A percentile compares a stretch with the other conserved stretches of the same genome.
phyloP scores from a whole-genome alignment of 257 asterid species.

The Przewalskia tangutica region DNA sequence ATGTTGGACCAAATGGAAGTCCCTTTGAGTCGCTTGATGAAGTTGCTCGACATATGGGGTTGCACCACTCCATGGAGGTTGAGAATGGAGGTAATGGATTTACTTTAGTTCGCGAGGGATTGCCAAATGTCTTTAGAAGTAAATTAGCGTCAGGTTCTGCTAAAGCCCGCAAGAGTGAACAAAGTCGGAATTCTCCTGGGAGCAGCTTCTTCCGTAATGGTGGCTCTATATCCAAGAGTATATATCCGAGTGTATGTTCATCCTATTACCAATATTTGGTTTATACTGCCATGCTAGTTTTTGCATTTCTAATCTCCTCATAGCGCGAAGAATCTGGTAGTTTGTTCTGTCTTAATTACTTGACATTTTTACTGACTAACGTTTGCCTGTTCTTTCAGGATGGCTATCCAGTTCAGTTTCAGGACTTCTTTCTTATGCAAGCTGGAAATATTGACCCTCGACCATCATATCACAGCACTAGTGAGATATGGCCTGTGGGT shows the following conservation, averaged over 20 bases:
- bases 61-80: constrained; percentile 26
- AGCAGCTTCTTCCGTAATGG: constrained; percentile 24
- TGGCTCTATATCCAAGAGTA: not conserved
- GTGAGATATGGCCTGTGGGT: constrained; percentile 91
- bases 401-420: constrained; percentile 77
- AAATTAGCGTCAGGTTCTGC: constrained; percentile 34
- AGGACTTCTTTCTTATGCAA: constrained; percentile 72
- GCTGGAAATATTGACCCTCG: constrained; percentile 68
- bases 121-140: constrained; percentile 19
- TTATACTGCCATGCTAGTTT: not conserved
- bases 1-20: constrained; percentile 63
- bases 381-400: constrained; percentile 37
- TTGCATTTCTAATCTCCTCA: not conserved
- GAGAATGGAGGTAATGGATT: constrained; percentile 30
- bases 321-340: not conserved
- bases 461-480: constrained; percentile 50
- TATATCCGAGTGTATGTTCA: constrained; percentile 1
- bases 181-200: constrained; percentile 27
- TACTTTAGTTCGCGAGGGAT: constrained; percentile 20
- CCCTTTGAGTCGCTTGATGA: constrained; percentile 61
- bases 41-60: constrained; percentile 68
- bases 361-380: not conserved
- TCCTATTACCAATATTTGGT: not conserved
- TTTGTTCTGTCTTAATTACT: not conserved
- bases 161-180: constrained; percentile 24